These are phyloP conservation scores for Alternaria infectoria DNA, from an alignment of 2,329 filamentous ascomycete genomes.

Conservation along the genomic window DNA sequence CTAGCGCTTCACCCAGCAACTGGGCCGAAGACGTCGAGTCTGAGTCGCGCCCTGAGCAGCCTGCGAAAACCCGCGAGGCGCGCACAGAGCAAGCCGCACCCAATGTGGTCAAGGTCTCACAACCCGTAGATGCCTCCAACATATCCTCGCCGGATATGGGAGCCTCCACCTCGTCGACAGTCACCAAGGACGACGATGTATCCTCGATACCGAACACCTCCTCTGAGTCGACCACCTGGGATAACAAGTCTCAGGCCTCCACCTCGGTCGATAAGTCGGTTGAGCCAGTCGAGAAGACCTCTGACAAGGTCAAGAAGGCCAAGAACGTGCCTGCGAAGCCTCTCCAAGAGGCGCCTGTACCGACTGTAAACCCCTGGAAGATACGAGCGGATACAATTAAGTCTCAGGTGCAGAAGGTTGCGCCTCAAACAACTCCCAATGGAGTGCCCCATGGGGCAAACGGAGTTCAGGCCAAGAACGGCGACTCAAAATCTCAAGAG, in stretches of 20 bases:
- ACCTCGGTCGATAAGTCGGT: slow-evolving; percentile 69
- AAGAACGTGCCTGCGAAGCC: slow-evolving; percentile 58
- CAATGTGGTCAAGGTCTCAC: slow-evolving; percentile 22
- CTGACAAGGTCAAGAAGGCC: slow-evolving; percentile 60
- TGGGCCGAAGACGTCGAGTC: slow-evolving; percentile 59
- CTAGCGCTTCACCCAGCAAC: slow-evolving; percentile 46
- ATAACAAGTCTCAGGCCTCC: slow-evolving; percentile 67
- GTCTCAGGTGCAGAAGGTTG: slow-evolving; percentile 56
- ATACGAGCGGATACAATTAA: slow-evolving; percentile 73
- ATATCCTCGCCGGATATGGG: slow-evolving; percentile 62
- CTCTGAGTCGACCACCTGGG: slow-evolving; percentile 71
- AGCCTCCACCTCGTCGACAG: slow-evolving; percentile 59
- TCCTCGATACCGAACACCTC: slow-evolving; percentile 68
- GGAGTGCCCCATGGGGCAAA: slow-evolving; percentile 21
- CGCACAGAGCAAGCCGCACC: slow-evolving; percentile 22
- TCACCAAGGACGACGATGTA: slow-evolving; percentile 65
- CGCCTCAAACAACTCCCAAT: slow-evolving; percentile 48
- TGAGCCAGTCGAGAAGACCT: slow-evolving; percentile 57
- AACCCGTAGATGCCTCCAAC: slow-evolving; percentile 29
- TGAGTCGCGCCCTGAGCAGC: slow-evolving; percentile 35
- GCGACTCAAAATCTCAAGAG: slow-evolving; percentile 26
- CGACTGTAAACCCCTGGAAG: slow-evolving; percentile 86
- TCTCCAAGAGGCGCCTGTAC: slow-evolving; percentile 80
- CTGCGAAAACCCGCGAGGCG: slow-evolving; percentile 29
- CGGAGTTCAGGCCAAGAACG: slow-evolving; percentile 30